Evolutionary conservation across 2,329 filamentous ascomycete species (phyloP).

Genomic region (Fusarium decemcellulare): DNA sequence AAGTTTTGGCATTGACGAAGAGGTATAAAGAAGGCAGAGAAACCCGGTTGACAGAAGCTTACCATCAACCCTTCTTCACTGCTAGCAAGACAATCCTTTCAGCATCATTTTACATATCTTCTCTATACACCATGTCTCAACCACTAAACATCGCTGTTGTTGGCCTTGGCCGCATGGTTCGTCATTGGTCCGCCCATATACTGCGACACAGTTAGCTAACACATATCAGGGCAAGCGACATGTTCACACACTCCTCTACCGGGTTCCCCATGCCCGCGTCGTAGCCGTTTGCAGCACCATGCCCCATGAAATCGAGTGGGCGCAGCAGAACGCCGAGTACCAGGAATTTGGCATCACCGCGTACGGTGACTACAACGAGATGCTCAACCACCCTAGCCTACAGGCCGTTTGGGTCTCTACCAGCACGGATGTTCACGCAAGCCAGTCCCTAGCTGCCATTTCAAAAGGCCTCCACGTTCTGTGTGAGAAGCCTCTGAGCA

Average conservation of each 20-base stretch:
- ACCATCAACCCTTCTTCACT: neutral
- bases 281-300: constrained; percentile 32
- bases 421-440: constrained; percentile 34
- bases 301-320: constrained; percentile 29
- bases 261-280: constrained; percentile 30
- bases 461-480: constrained; percentile 31
- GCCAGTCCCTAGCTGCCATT: constrained; percentile 28
- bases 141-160: constrained; percentile 34
- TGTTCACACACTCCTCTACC: constrained; percentile 28
- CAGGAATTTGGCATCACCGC: constrained; percentile 24
- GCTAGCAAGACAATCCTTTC: neutral
- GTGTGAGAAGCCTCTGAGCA: constrained; percentile 41
- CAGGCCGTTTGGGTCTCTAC: constrained; percentile 39
- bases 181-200: neutral
- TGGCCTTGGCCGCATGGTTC: constrained; percentile 37
- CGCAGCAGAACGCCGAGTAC: constrained; percentile 25
- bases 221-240: constrained; percentile 31
- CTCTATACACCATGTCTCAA: constrained; percentile 8
- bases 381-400: constrained; percentile 31
- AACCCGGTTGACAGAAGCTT: neutral
- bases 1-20: fast-evolving
- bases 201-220: neutral
- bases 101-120: too few relatives aligned
- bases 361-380: constrained; percentile 33
- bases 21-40: neutral